Conservation (phyloP, 345 rosid genomes). For the Anacardium occidentale region DNA sequence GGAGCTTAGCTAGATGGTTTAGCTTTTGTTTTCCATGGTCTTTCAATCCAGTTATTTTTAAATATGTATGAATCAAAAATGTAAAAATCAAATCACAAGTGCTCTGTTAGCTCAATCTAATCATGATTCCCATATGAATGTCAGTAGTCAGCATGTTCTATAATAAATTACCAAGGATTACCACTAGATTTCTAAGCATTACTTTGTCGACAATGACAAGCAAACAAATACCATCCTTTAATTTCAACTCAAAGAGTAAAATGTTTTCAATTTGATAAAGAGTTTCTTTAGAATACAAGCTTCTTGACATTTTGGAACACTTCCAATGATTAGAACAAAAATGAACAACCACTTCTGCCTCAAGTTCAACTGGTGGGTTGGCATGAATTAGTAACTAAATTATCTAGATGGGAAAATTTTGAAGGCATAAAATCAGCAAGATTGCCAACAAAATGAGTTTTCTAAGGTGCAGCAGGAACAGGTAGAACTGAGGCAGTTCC, state of each 20-base stretch:
- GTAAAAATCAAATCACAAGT: neutral
- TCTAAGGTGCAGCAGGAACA: neutral
- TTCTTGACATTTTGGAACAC: neutral
- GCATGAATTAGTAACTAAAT: neutral
- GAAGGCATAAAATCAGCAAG: neutral
- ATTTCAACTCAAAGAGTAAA: neutral
- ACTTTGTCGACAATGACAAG: neutral
- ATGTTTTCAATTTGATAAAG: neutral
- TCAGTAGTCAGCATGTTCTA: neutral
- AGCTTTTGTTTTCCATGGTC: neutral
- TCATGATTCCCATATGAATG: neutral
- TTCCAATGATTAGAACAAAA: neutral
- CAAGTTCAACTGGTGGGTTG: neutral
- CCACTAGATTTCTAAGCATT: neutral
- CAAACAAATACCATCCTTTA: neutral
- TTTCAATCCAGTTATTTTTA: neutral
- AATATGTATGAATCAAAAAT: neutral
- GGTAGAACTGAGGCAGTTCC: neutral
- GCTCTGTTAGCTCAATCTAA: neutral
- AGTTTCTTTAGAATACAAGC: neutral
- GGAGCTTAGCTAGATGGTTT: neutral
- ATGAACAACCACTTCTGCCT: neutral
- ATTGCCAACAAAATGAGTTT: neutral
- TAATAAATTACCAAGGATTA: neutral
- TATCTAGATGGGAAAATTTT: neutral